These are phyloP conservation scores for Hymenoscyphus occultus DNA, from an alignment of 2,329 filamentous ascomycete species.

Conservation along the genomic window DNA sequence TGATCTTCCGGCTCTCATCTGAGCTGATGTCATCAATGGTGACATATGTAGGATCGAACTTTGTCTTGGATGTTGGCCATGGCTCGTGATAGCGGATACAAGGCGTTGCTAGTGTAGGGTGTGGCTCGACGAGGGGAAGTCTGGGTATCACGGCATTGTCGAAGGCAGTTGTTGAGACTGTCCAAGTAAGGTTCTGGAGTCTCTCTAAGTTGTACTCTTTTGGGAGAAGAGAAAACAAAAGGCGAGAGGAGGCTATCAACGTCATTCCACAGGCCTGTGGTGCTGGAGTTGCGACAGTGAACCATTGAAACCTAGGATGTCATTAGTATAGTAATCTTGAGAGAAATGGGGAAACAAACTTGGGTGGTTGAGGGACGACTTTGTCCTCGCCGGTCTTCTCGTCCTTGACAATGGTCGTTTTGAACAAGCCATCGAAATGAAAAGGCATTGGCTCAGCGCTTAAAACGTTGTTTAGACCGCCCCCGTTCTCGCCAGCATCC, in stretches of 20 bases:
- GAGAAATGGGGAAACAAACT: background rate
- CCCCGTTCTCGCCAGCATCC: conserved; percentile 44
- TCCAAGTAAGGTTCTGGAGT: conserved; percentile 5
- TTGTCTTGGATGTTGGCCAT: conserved; percentile 8
- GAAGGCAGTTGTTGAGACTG: conserved; percentile 5
- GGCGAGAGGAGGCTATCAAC: conserved; percentile 6
- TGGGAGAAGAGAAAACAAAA: conserved; percentile 8
- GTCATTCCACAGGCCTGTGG: conserved; percentile 6
- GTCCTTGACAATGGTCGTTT: conserved; percentile 27
- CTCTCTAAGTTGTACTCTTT: background rate
- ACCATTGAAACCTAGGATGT: conserved; percentile 7
- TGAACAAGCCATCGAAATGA: conserved; percentile 57
- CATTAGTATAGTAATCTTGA: background rate
- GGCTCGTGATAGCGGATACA: conserved; percentile 11
- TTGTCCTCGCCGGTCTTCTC: background rate
- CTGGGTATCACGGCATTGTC: background rate
- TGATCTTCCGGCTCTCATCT: background rate
- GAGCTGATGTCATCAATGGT: background rate
- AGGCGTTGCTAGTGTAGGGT: background rate
- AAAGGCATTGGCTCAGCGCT: conserved; percentile 55
- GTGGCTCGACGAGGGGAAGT: conserved; percentile 1
- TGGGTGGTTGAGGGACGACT: conserved; percentile 1
- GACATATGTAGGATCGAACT: conserved; percentile 2
- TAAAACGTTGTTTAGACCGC: conserved; percentile 51
- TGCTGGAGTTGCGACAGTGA: conserved; percentile 5